These are phyloP conservation scores for Hyaloscypha variabilis DNA, from an alignment of 495 filamentous ascomycete species.

Conservation along the genomic window DNA sequence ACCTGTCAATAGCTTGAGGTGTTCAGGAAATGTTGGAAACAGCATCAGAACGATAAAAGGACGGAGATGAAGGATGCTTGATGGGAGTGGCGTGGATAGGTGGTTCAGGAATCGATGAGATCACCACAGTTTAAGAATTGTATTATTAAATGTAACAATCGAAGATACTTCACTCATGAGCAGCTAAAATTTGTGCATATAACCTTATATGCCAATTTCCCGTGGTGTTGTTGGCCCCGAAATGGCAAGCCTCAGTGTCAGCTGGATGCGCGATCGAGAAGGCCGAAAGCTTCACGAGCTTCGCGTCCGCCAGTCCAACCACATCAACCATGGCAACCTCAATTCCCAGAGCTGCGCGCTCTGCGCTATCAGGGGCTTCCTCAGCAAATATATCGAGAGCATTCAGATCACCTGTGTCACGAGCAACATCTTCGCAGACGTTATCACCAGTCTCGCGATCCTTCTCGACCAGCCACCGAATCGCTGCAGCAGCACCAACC, in stretches of 20 bases:
- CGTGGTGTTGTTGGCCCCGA: conserved; percentile 18
- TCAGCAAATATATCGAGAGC: conserved; percentile 5
- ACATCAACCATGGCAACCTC: conserved; percentile 26
- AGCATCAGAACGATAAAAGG: conserved; percentile 82
- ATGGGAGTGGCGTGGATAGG: conserved; percentile 1
- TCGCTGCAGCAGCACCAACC: conserved; percentile 25
- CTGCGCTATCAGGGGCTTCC: conserved; percentile 20
- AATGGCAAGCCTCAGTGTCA: neutral
- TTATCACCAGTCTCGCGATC: conserved; percentile 10
- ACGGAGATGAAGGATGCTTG: conserved; percentile 72
- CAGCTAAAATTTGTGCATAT: neutral
- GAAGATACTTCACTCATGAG: conserved; percentile 8
- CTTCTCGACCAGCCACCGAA: conserved; percentile 14
- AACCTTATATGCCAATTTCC: neutral
- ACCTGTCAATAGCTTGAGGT: conserved; percentile 73
- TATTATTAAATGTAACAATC: conserved; percentile 6
- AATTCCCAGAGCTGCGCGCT: conserved; percentile 25
- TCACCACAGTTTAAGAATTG: neutral
- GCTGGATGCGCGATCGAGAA: conserved; percentile 4
- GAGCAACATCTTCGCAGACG: neutral
- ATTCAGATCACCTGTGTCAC: neutral
- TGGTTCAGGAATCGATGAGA: neutral
- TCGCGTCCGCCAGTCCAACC: conserved; percentile 12
- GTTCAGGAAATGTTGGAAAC: conserved; percentile 93
- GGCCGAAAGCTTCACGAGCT: conserved; percentile 4